phyloP scores from a whole-genome alignment of 2,329 filamentous ascomycete genomes.

The Paracorniculantispora psalliotae region DNA sequence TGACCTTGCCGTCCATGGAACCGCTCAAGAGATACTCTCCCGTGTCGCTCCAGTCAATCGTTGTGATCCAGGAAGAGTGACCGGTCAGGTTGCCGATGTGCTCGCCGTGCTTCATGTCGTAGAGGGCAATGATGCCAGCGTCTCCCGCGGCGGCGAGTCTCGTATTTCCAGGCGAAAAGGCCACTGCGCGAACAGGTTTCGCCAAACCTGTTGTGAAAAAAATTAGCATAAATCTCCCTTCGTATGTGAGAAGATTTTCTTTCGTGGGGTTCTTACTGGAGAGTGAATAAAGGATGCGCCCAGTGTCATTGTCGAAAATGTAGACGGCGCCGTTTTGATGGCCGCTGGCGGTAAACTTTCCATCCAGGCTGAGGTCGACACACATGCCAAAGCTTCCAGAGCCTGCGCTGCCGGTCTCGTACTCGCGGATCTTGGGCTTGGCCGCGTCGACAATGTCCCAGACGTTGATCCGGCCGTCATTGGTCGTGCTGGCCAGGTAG shows the following conservation, averaged over 20 bases:
- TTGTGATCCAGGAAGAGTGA: constrained; percentile 82
- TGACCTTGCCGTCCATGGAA: constrained; percentile 87
- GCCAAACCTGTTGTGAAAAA: constrained; percentile 59
- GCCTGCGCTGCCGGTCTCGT: constrained; percentile 65
- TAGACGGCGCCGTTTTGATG: constrained; percentile 91
- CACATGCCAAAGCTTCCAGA: constrained; percentile 88
- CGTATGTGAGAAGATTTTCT: background rate
- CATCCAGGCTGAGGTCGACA: constrained; percentile 75
- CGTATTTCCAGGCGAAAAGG: constrained; percentile 81
- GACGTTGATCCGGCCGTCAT: constrained; percentile 82
- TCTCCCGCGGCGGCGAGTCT: constrained; percentile 88
- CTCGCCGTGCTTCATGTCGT: constrained; percentile 88
- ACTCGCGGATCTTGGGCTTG: constrained; percentile 66
- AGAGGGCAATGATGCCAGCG: constrained; percentile 80
- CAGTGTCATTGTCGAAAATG: constrained; percentile 90
- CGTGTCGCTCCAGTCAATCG: constrained; percentile 86
- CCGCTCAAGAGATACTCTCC: constrained; percentile 88
- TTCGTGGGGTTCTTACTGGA: constrained; percentile 51
- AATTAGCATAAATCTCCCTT: background rate
- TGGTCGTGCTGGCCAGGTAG: constrained; percentile 80
- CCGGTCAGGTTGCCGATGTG: constrained; percentile 80
- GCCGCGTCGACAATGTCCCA: constrained; percentile 64
- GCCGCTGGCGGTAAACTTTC: constrained; percentile 81
- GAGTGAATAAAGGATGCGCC: constrained; percentile 78
- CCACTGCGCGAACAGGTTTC: constrained; percentile 77